Conservation (phyloP, 108 stramenopile species). For the Fragilariopsis cylindrus region DNA sequence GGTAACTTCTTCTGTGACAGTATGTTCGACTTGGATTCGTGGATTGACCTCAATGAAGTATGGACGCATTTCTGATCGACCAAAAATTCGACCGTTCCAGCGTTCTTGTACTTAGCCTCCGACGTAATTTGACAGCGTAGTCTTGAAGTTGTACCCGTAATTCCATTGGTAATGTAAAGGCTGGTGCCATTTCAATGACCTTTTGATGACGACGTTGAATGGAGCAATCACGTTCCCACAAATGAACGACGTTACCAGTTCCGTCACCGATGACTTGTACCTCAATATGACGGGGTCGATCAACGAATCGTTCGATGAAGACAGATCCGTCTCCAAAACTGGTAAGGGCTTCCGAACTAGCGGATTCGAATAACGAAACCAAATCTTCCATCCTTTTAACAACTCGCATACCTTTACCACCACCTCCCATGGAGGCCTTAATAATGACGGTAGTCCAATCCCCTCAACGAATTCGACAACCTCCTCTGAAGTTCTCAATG, state of each 20-base stretch:
- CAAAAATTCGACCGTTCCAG: conserved; percentile 98
- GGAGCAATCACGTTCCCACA: conserved; percentile 88
- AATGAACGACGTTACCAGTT: conserved; percentile 91
- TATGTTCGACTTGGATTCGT: conserved; percentile 96
- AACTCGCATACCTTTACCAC: conserved; percentile 95
- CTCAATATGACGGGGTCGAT: conserved; percentile 93
- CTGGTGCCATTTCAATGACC: conserved; percentile 97
- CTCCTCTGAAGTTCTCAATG: conserved; percentile 39
- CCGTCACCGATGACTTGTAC: conserved; percentile 95
- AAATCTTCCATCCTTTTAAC: conserved; percentile 67
- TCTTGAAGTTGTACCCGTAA: conserved; percentile 73
- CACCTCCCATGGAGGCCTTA: conserved; percentile 90
- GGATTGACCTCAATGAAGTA: conserved; percentile 99
- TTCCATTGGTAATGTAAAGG: conserved; percentile 73
- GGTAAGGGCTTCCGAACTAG: conserved; percentile 72
- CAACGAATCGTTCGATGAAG: conserved; percentile 84
- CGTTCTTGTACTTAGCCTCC: conserved; percentile 92
- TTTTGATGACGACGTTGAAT: conserved; percentile 97
- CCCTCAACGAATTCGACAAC: conserved; percentile 61
- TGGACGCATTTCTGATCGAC: conserved; percentile 74
- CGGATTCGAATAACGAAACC: conserved; percentile 60
- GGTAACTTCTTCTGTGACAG: conserved; percentile 95
- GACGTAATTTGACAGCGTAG: conserved; percentile 85
- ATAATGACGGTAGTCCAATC: conserved; percentile 87
- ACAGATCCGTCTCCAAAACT: conserved; percentile 83